Percentiles rank a stretch among this genome's conserved stretches.
Conservation (phyloP, 192 early-diverging fungal genomes). For the Coemansia sp. region DNA sequence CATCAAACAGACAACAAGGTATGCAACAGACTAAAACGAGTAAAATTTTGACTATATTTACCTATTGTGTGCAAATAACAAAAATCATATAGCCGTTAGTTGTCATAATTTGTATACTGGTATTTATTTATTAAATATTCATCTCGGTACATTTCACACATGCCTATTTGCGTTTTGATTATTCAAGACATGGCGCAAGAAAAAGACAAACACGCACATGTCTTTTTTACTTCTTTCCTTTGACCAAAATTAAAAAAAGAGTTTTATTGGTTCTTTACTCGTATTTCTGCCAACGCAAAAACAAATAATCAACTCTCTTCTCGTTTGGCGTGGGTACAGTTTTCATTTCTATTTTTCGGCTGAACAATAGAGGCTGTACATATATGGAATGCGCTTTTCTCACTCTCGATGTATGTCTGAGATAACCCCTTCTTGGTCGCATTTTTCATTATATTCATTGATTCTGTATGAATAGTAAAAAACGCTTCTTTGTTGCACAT, state of each 20-base stretch:
- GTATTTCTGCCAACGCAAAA: constrained; percentile 2
- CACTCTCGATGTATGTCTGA: neutral
- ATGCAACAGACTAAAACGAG: too few species aligned
- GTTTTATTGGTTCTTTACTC: neutral
- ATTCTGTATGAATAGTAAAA: constrained; percentile 1
- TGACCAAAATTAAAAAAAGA: neutral
- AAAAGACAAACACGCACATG: neutral
- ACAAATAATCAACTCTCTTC: too few species aligned
- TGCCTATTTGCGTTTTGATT: too few species aligned
- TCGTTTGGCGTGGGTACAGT: too few species aligned
- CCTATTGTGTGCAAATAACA: too few species aligned
- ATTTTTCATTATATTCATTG: constrained; percentile 2
- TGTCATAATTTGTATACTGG: too few species aligned
- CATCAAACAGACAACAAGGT: neutral
- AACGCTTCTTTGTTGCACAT: neutral
- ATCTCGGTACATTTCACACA: too few species aligned
- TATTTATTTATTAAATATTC: too few species aligned
- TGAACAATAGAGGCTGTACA: constrained; percentile 6
- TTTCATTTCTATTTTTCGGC: neutral
- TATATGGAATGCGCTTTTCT: constrained; percentile 1
- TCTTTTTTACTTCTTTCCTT: neutral
- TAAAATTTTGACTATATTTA: too few species aligned
- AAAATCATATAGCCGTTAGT: too few species aligned
- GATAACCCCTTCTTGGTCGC: neutral
- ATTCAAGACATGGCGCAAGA: too few species aligned